Percentiles rank a stretch among this genome's conserved stretches.
phyloP scores from a whole-genome alignment of 495 filamentous ascomycete species.

The Lasiosphaeria miniovina region DNA sequence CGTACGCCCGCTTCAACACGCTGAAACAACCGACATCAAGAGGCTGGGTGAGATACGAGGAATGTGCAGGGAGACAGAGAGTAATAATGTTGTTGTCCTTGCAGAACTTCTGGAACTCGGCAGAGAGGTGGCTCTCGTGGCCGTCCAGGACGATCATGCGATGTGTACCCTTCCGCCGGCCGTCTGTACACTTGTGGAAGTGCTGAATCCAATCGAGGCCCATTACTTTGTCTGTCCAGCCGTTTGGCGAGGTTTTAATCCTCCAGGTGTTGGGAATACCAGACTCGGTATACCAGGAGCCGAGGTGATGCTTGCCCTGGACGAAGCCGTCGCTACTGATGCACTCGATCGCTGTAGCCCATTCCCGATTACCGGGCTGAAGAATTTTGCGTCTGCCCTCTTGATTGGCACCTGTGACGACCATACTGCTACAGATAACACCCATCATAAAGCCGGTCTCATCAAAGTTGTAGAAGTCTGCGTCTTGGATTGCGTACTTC shows the following conservation, averaged over 20 bases:
- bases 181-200: slow-evolving; percentile 19
- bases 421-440: slow-evolving; percentile 27
- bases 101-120: slow-evolving; percentile 26
- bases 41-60: slow-evolving; percentile 6
- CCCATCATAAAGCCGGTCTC: slow-evolving; percentile 43
- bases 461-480: slow-evolving; percentile 43
- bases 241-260: slow-evolving; percentile 29
- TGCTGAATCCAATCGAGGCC: slow-evolving; percentile 18
- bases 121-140: slow-evolving; percentile 28
- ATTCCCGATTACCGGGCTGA: slow-evolving; percentile 29
- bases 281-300: slow-evolving; percentile 7
- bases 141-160: slow-evolving; percentile 33
- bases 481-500: slow-evolving; percentile 1
- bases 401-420: slow-evolving; percentile 30
- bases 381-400: slow-evolving; percentile 17
- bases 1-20: slow-evolving; percentile 1
- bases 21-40: slow-evolving; percentile 7
- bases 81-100: slow-evolving; percentile 30
- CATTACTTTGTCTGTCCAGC: slow-evolving; percentile 34
- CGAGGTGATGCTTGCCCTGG: slow-evolving; percentile 5
- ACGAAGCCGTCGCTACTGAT: slow-evolving; percentile 1
- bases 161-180: slow-evolving; percentile 22
- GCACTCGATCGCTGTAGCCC: slow-evolving; percentile 9
- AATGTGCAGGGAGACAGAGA: slow-evolving; percentile 24
- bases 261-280: slow-evolving; percentile 20